Percentiles rank a stretch among this genome's conserved stretches.
Evolutionary conservation across 495 filamentous ascomycete species (phyloP).

Genomic region (Neurospora africana): DNA sequence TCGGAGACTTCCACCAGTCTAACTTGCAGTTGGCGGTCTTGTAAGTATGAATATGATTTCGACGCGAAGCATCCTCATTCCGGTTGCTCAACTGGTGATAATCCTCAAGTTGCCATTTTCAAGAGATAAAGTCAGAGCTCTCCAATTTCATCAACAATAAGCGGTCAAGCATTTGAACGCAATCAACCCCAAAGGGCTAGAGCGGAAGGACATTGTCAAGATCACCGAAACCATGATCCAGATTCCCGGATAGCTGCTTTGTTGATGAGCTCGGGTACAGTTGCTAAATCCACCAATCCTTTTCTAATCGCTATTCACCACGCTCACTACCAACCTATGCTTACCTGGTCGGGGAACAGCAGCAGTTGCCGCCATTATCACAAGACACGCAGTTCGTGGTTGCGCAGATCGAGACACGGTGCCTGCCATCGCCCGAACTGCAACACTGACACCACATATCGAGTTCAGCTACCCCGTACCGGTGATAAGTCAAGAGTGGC

Average conservation of each 20-base stretch:
- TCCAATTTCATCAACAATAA: not conserved
- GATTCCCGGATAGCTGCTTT: not conserved
- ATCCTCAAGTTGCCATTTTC: not conserved
- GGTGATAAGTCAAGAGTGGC: not conserved
- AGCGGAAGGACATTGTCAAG: not conserved
- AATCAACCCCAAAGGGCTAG: not conserved
- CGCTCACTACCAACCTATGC: not conserved
- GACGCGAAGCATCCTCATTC: not conserved
- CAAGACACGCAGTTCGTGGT: conserved; percentile 6
- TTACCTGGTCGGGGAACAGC: not conserved
- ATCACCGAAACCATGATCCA: not conserved
- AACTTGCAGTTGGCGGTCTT: not conserved
- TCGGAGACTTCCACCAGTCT: not conserved
- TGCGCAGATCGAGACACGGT: conserved; percentile 18
- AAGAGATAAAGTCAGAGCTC: not conserved
- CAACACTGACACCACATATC: conserved; percentile 5
- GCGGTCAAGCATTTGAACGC: not conserved
- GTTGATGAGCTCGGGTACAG: not conserved
- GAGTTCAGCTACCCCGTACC: not conserved
- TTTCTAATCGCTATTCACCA: not conserved
- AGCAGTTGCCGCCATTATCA: conserved; percentile 4
- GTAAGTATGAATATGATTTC: not conserved
- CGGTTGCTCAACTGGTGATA: not conserved
- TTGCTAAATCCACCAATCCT: not conserved
- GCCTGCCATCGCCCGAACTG: conserved; percentile 19